Base-by-base conservation (phyloP, 768 basidiomycete species). In the Boletellus ananas region DNA sequence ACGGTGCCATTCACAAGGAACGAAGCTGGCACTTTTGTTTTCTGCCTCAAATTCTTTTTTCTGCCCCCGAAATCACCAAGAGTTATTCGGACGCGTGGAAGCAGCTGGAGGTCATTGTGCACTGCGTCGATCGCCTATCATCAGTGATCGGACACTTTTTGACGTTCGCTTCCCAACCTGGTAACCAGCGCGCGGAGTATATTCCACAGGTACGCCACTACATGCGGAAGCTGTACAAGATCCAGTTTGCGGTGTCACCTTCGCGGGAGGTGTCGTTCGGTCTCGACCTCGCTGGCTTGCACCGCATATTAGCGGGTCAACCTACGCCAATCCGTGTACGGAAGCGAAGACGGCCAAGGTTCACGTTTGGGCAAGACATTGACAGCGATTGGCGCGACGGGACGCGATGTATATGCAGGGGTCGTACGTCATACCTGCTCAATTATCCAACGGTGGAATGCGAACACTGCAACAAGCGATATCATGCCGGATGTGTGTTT, bases 151-250 rank as follows among this genome's bases (percentile, higher is more conserved):
- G 89, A 7, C 85, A 87, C 64, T 92, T 93, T 70, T 68, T 91
- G 47, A 75, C 84, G 3, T 90, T 79, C 58, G 85, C 85, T 13
- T 80, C 83, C 1, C 79, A 82, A 58, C 75, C 79, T 29, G 75
- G 76, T 33, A 86, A 90, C 52, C 89, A 89, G 61, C 80, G 82
- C n/a, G 71, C 75, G 4, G 86, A 88, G 48, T 86, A 84, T 58
- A 83, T 92, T 35, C 79, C 84, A 14, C 90, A 90, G 65, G 88
- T 91, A 12, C 81, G 90, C 29, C 90, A 93, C 65, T 92, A 85
- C 65, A 90, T 93, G 88, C 84, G 90, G 57, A 93, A 93, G 70
- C 72, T 92, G 14, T 92, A 84, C 74, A 86, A 84, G 71, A 87
- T 93, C 45, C 90, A 91, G 68, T 91, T 93, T 61, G 84, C 85